These are phyloP conservation scores for Pyrenopolyporus hunteri DNA, from an alignment of 495 filamentous ascomycete species.

Conservation along the genomic window DNA sequence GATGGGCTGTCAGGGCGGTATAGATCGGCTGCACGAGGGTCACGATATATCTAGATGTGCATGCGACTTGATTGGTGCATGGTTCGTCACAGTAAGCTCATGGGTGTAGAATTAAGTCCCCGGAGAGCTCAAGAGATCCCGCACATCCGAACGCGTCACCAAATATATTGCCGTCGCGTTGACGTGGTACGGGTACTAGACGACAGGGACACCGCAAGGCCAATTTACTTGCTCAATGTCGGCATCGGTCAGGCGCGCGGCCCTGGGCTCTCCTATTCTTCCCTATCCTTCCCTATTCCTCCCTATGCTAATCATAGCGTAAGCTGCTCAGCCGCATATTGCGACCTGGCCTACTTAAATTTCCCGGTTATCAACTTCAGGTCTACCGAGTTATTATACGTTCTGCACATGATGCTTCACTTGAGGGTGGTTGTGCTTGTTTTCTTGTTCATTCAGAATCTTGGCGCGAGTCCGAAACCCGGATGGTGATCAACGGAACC, in stretches of 20 bases:
- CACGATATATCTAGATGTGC: slow-evolving; percentile 13
- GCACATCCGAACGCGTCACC: slow-evolving; percentile 31
- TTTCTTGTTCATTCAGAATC: slow-evolving; percentile 12
- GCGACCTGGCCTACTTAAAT: slow-evolving; percentile 17
- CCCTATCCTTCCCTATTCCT: background rate
- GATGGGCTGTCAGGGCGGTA: slow-evolving; percentile 4
- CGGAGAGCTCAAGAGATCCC: slow-evolving; percentile 22
- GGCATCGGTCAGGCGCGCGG: background rate
- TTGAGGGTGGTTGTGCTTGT: slow-evolving; percentile 12
- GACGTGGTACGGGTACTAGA: slow-evolving; percentile 13
- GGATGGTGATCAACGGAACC: slow-evolving; percentile 6
- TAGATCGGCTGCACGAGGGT: slow-evolving; percentile 28
- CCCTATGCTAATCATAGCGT: slow-evolving; percentile 15
- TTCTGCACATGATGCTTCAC: background rate
- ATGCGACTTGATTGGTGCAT: slow-evolving; percentile 27
- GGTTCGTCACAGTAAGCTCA: slow-evolving; percentile 36
- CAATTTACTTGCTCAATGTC: slow-evolving; percentile 22
- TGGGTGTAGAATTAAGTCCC: slow-evolving; percentile 19
- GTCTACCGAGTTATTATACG: slow-evolving; percentile 18
- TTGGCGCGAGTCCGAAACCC: slow-evolving; percentile 20
- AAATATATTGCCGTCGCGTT: slow-evolving; percentile 34
- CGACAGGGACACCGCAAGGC: background rate
- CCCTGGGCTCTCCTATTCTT: background rate
- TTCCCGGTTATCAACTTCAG: slow-evolving; percentile 26
- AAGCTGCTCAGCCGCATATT: slow-evolving; percentile 39